Conservation (phyloP, 164 flowering plant species). For the Kalanchoe fedtschenkoi region DNA sequence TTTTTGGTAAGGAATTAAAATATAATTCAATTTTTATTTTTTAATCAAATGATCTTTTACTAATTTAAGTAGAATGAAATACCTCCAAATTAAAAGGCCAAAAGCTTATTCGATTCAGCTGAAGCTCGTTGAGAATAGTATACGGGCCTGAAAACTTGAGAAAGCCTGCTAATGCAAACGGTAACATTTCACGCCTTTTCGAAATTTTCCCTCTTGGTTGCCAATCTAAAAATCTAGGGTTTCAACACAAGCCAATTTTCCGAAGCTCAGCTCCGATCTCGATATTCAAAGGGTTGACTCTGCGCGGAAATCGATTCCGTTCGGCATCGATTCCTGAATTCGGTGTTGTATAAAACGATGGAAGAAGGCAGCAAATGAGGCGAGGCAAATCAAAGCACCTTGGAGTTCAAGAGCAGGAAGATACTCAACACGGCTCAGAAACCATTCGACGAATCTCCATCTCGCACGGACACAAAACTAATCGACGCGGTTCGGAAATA, state of each 20-base stretch:
- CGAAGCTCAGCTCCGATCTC: background rate
- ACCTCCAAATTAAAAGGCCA: no score
- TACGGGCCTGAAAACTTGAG: background rate
- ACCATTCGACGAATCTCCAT: no score
- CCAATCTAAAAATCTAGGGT: slow-evolving; percentile 3
- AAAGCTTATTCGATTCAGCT: no score
- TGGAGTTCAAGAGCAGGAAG: background rate
- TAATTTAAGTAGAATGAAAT: no score
- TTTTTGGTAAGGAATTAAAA: no score
- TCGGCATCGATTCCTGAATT: background rate
- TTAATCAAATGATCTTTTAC: no score
- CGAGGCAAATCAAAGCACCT: background rate
- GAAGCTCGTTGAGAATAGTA: no score
- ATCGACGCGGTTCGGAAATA: background rate
- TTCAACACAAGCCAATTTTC: background rate
- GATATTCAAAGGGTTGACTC: background rate
- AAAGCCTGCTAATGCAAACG: background rate
- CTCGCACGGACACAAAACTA: background rate
- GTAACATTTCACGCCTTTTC: background rate
- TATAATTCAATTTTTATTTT: no score
- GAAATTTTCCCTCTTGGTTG: background rate
- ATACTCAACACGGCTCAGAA: background rate
- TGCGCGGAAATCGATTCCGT: no score
- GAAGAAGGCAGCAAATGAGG: background rate
- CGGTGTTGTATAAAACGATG: background rate